phyloP scores from a whole-genome alignment of 768 basidiomycete species.

The Mycena epipterygia region DNA sequence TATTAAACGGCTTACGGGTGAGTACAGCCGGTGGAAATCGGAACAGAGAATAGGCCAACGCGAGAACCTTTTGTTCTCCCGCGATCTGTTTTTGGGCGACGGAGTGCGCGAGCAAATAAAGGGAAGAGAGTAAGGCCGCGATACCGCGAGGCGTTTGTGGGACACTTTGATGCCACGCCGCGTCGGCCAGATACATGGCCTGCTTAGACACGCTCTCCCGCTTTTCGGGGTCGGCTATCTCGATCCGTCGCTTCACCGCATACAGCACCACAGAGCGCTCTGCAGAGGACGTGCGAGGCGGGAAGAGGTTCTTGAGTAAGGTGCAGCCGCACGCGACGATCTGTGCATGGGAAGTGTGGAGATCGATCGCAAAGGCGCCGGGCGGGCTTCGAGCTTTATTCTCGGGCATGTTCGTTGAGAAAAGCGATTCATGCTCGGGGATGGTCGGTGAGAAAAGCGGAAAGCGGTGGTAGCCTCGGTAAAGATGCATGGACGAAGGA shows the following conservation, averaged over 20 bases:
- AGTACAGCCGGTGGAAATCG: constrained; percentile 46
- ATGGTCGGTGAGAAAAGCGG: constrained; percentile 20
- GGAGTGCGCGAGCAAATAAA: constrained; percentile 42
- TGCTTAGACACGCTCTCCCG: constrained; percentile 32
- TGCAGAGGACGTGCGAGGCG: not conserved
- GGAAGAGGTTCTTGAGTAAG: constrained; percentile 33
- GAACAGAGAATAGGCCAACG: constrained; percentile 35
- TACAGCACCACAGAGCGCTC: constrained; percentile 30
- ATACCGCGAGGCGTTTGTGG: constrained; percentile 46
- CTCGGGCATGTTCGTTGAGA: constrained; percentile 10
- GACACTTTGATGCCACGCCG: constrained; percentile 41
- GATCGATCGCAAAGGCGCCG: constrained; percentile 30
- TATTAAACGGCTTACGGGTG: constrained; percentile 36
- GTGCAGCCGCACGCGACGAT: constrained; percentile 43
- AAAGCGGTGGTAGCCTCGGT: constrained; percentile 36
- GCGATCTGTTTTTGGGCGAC: constrained; percentile 32
- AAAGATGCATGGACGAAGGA: constrained; percentile 31
- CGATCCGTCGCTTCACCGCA: constrained; percentile 36
- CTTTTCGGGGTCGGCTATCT: not conserved
- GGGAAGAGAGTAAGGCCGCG: constrained; percentile 45
- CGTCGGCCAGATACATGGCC: constrained; percentile 29
- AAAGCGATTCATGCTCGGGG: not conserved
- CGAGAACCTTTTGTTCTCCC: constrained; percentile 38
- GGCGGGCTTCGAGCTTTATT: not conserved
- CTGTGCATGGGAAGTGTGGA: constrained; percentile 40